Evolutionary conservation across 2,329 filamentous ascomycete genomes (phyloP).

Genomic region (Lachnellula arida): DNA sequence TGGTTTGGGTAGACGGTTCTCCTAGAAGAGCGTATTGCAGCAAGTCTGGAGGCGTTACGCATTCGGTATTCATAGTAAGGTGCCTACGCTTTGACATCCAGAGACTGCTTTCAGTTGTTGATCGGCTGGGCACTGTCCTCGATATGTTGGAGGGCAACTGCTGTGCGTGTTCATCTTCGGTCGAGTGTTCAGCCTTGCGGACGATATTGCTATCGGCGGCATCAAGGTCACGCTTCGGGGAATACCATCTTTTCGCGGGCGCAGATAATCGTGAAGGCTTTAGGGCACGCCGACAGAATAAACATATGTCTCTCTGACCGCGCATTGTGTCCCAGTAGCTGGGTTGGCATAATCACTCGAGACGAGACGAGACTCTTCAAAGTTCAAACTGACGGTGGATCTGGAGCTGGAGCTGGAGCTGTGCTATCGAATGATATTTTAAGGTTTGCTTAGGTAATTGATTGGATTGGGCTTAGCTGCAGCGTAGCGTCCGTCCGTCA

Average conservation of each 20-base stretch:
- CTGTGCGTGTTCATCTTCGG: constrained; percentile 1
- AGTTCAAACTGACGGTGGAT: too few relatives aligned
- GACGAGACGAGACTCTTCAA: background rate
- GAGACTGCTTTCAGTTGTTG: background rate
- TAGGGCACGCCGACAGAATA: constrained; percentile 10
- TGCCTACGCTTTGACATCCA: background rate
- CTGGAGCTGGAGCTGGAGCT: too few relatives aligned
- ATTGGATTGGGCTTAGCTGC: too few relatives aligned
- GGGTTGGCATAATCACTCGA: background rate
- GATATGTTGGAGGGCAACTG: background rate
- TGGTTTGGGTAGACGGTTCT: constrained; percentile 1
- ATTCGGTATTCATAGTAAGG: background rate
- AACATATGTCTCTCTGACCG: constrained; percentile 4
- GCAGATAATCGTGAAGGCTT: background rate
- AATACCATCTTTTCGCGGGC: constrained; percentile 12
- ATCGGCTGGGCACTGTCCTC: background rate
- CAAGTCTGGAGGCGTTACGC: constrained; percentile 17
- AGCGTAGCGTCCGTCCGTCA: too few relatives aligned
- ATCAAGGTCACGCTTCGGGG: constrained; percentile 44
- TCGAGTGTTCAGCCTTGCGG: constrained; percentile 28
- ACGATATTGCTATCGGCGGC: constrained; percentile 42
- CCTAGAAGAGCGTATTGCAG: constrained; percentile 22
- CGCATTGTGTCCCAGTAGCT: constrained; percentile 4
- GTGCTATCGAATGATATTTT: too few relatives aligned
- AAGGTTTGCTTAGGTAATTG: too few relatives aligned